Conservation (phyloP, 2,329 filamentous ascomycete species). For the Ambrosiella cleistominuta region DNA sequence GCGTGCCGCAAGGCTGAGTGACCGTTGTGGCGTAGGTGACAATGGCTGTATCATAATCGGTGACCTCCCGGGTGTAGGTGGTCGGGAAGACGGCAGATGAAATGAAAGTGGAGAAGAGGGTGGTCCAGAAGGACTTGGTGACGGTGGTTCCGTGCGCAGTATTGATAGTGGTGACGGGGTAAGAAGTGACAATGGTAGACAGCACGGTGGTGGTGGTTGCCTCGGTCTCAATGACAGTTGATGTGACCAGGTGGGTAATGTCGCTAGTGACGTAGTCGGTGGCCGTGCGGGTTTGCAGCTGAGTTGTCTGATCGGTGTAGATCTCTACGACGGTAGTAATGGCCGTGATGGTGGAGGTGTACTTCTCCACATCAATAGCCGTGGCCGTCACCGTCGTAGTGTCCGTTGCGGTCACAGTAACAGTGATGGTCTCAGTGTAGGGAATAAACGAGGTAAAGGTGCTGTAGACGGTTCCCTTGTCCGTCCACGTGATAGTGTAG, state of each 20-base stretch:
- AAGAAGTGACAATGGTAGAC: constrained; percentile 15
- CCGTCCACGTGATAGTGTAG: constrained; percentile 8
- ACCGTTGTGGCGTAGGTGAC: constrained; percentile 9
- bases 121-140: constrained; percentile 11
- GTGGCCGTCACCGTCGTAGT: not conserved
- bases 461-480: constrained; percentile 7
- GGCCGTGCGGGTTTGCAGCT: constrained; percentile 1
- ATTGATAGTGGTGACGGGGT: constrained; percentile 14
- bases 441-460: constrained; percentile 2
- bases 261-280: not conserved
- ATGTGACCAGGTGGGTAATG: constrained; percentile 5
- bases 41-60: constrained; percentile 9
- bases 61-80: constrained; percentile 11
- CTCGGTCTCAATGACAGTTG: constrained; percentile 13
- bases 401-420: not conserved
- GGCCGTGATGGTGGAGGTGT: constrained; percentile 13
- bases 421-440: not conserved
- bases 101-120: constrained; percentile 15
- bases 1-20: constrained; percentile 15
- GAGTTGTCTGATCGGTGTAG: constrained; percentile 8
- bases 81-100: constrained; percentile 11
- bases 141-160: constrained; percentile 5
- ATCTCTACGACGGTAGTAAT: constrained; percentile 6
- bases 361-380: constrained; percentile 6
- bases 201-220: constrained; percentile 13